A percentile compares a stretch with the other conserved stretches of the same genome.
Conservation (phyloP, 2,329 filamentous ascomycete genomes). For the Trichoderma lentiforme region DNA sequence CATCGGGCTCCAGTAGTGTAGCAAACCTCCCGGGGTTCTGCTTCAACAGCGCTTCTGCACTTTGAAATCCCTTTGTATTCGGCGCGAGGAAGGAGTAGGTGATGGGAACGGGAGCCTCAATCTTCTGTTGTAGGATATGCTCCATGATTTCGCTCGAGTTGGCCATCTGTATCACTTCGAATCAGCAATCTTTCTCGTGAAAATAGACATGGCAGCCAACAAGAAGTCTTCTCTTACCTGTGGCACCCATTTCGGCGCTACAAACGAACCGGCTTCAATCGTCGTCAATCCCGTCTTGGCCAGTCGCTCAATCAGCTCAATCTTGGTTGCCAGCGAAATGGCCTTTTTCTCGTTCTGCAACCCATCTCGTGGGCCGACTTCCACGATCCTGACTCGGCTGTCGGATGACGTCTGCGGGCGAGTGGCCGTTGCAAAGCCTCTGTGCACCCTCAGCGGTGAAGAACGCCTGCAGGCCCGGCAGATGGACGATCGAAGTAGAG, state of each 20-base stretch:
- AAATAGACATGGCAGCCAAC: not conserved
- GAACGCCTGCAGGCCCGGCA: conserved; percentile 40
- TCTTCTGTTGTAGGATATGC: conserved; percentile 59
- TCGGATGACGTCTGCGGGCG: conserved; percentile 30
- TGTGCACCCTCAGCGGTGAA: conserved; percentile 29
- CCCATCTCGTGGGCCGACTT: conserved; percentile 83
- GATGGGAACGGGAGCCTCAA: conserved; percentile 53
- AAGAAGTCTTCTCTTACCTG: conserved; percentile 50
- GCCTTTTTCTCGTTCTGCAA: conserved; percentile 77
- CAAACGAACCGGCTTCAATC: conserved; percentile 81
- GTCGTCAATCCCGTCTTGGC: conserved; percentile 64
- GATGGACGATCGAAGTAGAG: conserved; percentile 35
- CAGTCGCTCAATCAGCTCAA: conserved; percentile 69
- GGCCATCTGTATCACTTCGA: conserved; percentile 58
- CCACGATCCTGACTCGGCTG: conserved; percentile 63
- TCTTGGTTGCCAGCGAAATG: conserved; percentile 69
- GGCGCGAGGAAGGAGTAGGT: conserved; percentile 80
- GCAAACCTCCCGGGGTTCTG: conserved; percentile 48
- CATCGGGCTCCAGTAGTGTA: conserved; percentile 47
- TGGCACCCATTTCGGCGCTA: conserved; percentile 80
- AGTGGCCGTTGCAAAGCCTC: conserved; percentile 41
- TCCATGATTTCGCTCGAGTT: conserved; percentile 72
- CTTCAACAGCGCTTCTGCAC: conserved; percentile 54
- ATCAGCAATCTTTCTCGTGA: conserved; percentile 14
- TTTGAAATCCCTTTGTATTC: conserved; percentile 68